These are phyloP conservation scores for Centella asiatica DNA, from an alignment of 129 eudicot species.

Conservation along the genomic window DNA sequence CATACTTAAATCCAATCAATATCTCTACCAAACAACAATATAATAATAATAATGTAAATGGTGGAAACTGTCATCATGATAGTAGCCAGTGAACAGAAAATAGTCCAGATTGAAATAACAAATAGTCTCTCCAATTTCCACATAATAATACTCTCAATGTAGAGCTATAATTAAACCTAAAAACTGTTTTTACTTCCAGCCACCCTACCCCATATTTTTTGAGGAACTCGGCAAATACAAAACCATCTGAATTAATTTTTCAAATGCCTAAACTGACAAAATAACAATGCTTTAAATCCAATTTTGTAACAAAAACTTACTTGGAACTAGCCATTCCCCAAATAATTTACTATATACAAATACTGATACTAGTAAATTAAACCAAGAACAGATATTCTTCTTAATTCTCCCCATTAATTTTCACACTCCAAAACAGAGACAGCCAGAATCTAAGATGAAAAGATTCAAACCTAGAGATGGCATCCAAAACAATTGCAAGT, in stretches of 20 bases:
- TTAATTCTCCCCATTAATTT: too few relatives aligned
- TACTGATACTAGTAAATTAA: not conserved
- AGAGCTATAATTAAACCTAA: too few relatives aligned
- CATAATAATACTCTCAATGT: not conserved
- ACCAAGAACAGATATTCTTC: not conserved
- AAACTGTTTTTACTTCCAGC: too few relatives aligned
- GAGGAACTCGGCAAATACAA: too few relatives aligned
- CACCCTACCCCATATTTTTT: too few relatives aligned
- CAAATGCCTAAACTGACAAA: too few relatives aligned
- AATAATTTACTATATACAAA: too few relatives aligned
- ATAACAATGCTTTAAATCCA: too few relatives aligned
- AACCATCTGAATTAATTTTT: too few relatives aligned
- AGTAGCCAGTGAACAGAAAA: not conserved
- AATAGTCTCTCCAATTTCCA: not conserved
- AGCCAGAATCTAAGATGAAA: not conserved
- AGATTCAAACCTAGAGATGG: slow-evolving; percentile 30
- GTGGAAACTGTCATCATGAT: too few relatives aligned
- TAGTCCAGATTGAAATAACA: not conserved
- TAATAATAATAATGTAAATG: not conserved
- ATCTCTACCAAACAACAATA: slow-evolving; percentile 1
- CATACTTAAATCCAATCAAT: slow-evolving; percentile 1
- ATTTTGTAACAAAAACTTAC: too few relatives aligned
- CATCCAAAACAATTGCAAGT: slow-evolving; percentile 86
- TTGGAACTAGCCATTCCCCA: too few relatives aligned
- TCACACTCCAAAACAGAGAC: not conserved